Evolutionary conservation across 2,329 filamentous ascomycete genomes (phyloP).

Genomic region (Aureobasidium sp.): DNA sequence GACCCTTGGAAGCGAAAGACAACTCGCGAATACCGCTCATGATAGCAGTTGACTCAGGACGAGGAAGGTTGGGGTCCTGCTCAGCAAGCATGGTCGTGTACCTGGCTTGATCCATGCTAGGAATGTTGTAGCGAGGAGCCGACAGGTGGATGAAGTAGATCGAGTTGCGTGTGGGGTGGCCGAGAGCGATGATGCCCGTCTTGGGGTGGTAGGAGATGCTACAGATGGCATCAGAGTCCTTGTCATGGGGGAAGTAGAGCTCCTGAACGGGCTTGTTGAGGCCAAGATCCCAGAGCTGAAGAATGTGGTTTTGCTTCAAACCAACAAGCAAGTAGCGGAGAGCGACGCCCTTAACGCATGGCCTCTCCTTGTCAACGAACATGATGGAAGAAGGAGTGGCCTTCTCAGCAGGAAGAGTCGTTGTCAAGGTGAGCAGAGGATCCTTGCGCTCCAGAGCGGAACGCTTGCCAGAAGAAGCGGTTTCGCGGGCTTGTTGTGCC

Average conservation of each 20-base stretch:
- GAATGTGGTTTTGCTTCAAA: slow-evolving; percentile 97
- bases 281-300: slow-evolving; percentile 96
- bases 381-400: slow-evolving; percentile 95
- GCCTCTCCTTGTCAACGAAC: slow-evolving; percentile 91
- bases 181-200: slow-evolving; percentile 89
- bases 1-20: slow-evolving; percentile 78
- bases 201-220: slow-evolving; percentile 90
- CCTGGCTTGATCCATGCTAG: slow-evolving; percentile 73
- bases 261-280: slow-evolving; percentile 94
- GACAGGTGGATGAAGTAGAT: slow-evolving; percentile 96
- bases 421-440: slow-evolving; percentile 78
- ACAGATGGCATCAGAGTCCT: slow-evolving; percentile 95
- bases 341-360: slow-evolving; percentile 83
- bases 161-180: slow-evolving; percentile 93
- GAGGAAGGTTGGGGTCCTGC: slow-evolving; percentile 65
- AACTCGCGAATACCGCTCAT: slow-evolving; percentile 96
- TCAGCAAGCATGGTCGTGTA: slow-evolving; percentile 74
- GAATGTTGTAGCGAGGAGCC: slow-evolving; percentile 82
- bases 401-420: slow-evolving; percentile 82
- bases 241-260: slow-evolving; percentile 90
- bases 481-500: slow-evolving; percentile 44
- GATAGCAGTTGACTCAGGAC: slow-evolving; percentile 90
- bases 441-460: slow-evolving; percentile 69
- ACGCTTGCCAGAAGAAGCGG: slow-evolving; percentile 33
- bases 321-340: slow-evolving; percentile 93